Conservation (phyloP, 441 rosid species). For the Brassica hybrid region DNA sequence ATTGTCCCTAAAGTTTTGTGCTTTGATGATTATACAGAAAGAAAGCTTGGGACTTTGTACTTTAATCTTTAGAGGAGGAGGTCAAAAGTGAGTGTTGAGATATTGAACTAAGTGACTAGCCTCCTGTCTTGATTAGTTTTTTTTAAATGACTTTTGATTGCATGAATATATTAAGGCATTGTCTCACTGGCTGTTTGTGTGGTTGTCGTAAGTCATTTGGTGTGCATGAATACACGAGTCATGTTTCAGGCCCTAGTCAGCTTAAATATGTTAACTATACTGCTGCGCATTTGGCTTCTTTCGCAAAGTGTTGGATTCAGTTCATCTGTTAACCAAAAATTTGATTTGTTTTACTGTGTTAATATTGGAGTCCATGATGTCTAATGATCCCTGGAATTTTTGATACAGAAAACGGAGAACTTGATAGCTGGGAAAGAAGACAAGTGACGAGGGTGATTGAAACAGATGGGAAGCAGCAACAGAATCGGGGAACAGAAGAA, state of each 20-base stretch:
- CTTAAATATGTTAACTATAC: not conserved
- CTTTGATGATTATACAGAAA: conserved; percentile 31
- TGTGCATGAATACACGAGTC: not conserved
- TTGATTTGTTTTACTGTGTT: not conserved
- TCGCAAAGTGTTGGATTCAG: conserved; percentile 6
- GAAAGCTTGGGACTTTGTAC: conserved; percentile 8
- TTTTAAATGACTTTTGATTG: not conserved
- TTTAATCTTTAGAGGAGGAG: too few species aligned
- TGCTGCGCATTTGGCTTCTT: conserved; percentile 17
- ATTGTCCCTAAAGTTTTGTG: conserved; percentile 1
- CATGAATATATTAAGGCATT: not conserved
- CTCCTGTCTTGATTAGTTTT: not conserved
- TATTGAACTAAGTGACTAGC: not conserved
- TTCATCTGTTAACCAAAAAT: not conserved
- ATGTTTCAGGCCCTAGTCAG: not conserved
- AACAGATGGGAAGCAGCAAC: conserved; percentile 57
- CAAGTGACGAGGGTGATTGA: too few species aligned
- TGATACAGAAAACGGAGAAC: conserved; percentile 15
- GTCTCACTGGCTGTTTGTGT: too few species aligned
- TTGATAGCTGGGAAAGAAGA: too few species aligned
- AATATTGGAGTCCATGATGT: too few species aligned
- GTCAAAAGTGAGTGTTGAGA: conserved; percentile 10
- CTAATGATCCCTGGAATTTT: conserved; percentile 3
- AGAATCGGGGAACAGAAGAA: conserved; percentile 54
- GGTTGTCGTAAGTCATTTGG: not conserved